Evolutionary conservation across 345 rosid genomes (phyloP), one percentile per base, ranked within the genome.

Genomic region (Excoecaria cochinchinensis): DNA sequence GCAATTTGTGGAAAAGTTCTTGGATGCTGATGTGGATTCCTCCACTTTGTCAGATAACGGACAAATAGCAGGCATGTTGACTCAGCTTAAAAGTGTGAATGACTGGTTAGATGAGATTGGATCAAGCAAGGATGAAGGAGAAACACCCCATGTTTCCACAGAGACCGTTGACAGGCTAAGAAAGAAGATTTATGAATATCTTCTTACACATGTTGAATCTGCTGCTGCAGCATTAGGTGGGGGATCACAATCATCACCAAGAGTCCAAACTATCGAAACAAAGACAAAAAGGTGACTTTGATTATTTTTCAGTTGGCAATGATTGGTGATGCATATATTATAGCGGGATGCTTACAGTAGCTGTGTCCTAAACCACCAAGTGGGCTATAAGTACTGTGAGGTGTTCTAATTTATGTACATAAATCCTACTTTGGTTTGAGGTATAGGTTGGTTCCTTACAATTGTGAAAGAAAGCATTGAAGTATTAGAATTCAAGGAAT

Each of bases 161-260:
- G 97, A 92, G 83, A 91, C 91, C 1, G 76, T 89, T 0, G 90
- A 90, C 53, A 74, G 94, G 81, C 85, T 94, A 57, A 75, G 97
- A 71, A 92, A 94, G 87, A 94, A 94, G 88, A 94, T 94, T 14
- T 94, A 92, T 4, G 95, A 89, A 71, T 92, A 94, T 83, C 95
- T 94, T 46, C 90, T 94, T 2, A 90, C 93, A 22, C 97, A 94
- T 42, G 97, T 94, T 2, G 98, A 92, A 80, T 92, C 95, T 3
- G 97, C 98, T 14, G 98, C 98, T 24, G 97, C 97, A 6, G 98
- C 97, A 48, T 87, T 94, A 55, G 95, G 97, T 8, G 84, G 86
- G 17, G 89, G 90, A 61, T 81, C 94, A 4, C 92, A 86, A 67
- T 72, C 90, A 4, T 84, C 89, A 53, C 92, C 87, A 12, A 59